Percentiles rank a stretch among this genome's conserved stretches.
phyloP scores from a whole-genome alignment of 257 asterid genomes.

The Eustoma russellianum region DNA sequence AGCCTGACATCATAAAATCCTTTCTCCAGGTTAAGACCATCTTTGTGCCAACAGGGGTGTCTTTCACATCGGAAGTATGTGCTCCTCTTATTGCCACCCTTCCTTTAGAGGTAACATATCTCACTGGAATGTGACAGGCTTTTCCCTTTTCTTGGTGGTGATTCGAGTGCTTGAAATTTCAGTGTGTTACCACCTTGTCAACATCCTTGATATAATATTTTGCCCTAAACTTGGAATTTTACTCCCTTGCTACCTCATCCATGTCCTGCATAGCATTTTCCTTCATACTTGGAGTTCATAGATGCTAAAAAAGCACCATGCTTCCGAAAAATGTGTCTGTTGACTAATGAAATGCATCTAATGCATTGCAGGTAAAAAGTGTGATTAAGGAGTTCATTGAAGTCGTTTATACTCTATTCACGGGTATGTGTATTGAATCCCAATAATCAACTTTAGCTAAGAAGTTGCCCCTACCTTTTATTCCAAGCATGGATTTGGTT shows the following conservation, averaged over 20 bases:
- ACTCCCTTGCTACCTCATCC: too few species aligned
- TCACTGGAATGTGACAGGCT: background rate
- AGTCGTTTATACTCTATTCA: conserved; percentile 44
- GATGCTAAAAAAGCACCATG: too few species aligned
- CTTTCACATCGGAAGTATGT: conserved; percentile 59
- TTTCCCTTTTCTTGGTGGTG: background rate
- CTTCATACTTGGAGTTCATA: too few species aligned
- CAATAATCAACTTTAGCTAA: background rate
- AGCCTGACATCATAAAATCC: background rate
- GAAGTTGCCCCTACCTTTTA: too few species aligned
- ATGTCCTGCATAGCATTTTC: too few species aligned
- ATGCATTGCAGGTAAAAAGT: conserved; percentile 45
- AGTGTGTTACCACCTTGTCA: too few species aligned
- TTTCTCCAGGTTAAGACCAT: conserved; percentile 65
- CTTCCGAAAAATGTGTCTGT: too few species aligned
- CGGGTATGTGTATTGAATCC: conserved; percentile 32
- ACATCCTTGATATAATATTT: too few species aligned
- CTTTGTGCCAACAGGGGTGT: conserved; percentile 50
- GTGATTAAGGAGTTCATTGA: conserved; percentile 79
- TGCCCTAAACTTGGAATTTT: too few species aligned
- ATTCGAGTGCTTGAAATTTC: too few species aligned
- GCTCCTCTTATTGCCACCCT: conserved; percentile 97
- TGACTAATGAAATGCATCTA: conserved; percentile 8
- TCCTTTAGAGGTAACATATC: conserved; percentile 68
- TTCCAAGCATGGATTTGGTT: too few species aligned